Evolutionary conservation across 352 stramenopile species (phyloP), one percentile per base, ranked within the genome.

Genomic region (Plasmopara muralis): DNA sequence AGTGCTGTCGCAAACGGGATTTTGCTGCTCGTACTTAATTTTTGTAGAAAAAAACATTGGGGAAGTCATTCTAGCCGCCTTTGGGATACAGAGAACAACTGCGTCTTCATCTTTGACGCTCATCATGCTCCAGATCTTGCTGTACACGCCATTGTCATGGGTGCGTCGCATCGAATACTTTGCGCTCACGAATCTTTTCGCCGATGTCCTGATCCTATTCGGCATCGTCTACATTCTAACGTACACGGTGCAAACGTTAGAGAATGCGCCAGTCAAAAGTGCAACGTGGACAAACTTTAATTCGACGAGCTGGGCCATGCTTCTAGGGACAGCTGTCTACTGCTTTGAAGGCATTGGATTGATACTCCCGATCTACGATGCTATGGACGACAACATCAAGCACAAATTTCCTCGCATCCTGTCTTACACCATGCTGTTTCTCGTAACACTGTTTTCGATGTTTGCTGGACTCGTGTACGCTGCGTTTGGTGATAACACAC

Each of bases 131-230:
- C 76, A 87, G 50, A 85, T 82, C 51, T 58, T 77, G 56, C 50
- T 87, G 20, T 87, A 87, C 62, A 85, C 76, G 20, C 76, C 76
- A 35, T 49, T 87, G 18, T 77, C 73, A 47, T 87, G 76, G 76
- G 74, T 87, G 35, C 71, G 76, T 55, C 74, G 70, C 60, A 83
- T 87, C 57, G 76, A 83, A 58, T 87, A 87, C 63, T 87, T 87
- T 41, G 76, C 76, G 20, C 64, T 87, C 50, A 83, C 71, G 34
- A 87, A 87, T 49, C 52, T 87, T 41, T 62, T 87, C 40, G 76
- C 76, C 9, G 72, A 83, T 53, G 50, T 83, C 33, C 65, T 83
- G 25, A 83, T 83, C 40, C 39, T 83, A 35, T 78, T 80, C 28
- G 72, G 72, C 0, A 60, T 83, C 48, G 52, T 74, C 49, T 83